Evolutionary conservation across 441 rosid genomes (phyloP), one percentile per base, ranked within the genome.

Genomic region (Populus hybrid): DNA sequence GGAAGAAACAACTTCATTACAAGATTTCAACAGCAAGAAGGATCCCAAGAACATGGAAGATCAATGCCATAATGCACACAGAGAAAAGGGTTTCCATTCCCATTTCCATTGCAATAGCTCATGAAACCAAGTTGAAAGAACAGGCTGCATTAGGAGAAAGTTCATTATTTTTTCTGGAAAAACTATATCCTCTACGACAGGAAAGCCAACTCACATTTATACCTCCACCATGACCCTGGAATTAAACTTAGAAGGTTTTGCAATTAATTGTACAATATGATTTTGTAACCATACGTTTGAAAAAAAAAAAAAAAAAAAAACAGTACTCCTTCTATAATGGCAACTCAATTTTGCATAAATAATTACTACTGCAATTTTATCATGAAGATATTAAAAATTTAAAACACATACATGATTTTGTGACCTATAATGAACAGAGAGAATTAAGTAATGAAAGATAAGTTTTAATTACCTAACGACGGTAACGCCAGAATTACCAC

Each of bases 401-500:
- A n/a, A 36, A 28, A 69, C 8, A 35, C 3, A 63, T 40, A 28
- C 32, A 66, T 46, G 28, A 28, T 19, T 6, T 42, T 38, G 73
- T 28, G 36, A n/a, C 42, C 16, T 16, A 32, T 12, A 42, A 24
- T 7, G 12, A n/a, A 34, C 38, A 61, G 59, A 26, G 46, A 42
- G 42, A 32, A 64, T 14, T 19, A 73, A 30, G 32, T 14, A 38
- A 38, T 38, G 11, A 9, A 38, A 38, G 42, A 38, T 38, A 38
- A 9, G 3, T 38, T 38, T 38, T 38, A 38, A 38, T 64, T 78
- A 92, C 98, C 90, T 89, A 80, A 92, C 85, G 65, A 70, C 1
- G 79, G 98, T 93, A 84, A 94, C 87, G 7, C 98, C 98, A 67
- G 96, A 82, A 26, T 71, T 84, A 40, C 97, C 97, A 72, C 98